Conservation (phyloP, 352 stramenopile genomes). For the Achlya hypogyna region DNA sequence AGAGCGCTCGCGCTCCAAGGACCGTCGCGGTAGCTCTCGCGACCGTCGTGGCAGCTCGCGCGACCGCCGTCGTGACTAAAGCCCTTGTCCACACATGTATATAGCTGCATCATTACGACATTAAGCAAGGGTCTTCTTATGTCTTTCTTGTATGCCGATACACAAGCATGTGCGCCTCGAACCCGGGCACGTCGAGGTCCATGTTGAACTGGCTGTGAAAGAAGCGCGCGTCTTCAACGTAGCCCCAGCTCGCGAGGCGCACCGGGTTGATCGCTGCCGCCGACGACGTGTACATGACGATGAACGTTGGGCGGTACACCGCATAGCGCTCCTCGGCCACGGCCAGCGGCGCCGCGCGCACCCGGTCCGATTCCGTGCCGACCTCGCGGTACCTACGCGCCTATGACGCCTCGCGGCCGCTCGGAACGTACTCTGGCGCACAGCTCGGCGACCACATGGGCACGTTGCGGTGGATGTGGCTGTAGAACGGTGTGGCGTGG, state of each 20-base stretch:
- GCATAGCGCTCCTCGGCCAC: conserved; percentile 25
- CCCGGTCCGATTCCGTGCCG: conserved; percentile 57
- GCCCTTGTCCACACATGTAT: background rate
- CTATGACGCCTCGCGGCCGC: background rate
- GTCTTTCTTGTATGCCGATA: conserved; percentile 20
- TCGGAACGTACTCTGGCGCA: conserved; percentile 44
- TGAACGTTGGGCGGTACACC: conserved; percentile 41
- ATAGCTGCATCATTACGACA: background rate
- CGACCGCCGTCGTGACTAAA: background rate
- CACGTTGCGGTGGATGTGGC: conserved; percentile 71
- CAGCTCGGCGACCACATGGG: conserved; percentile 83
- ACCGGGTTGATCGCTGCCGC: conserved; percentile 32
- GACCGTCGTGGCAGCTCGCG: conserved; percentile 7
- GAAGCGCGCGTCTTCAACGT: conserved; percentile 46
- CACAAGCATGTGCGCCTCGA: conserved; percentile 55
- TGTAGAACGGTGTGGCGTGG: conserved; percentile 83
- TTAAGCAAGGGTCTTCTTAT: background rate
- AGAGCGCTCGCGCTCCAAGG: background rate
- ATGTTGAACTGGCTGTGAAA: conserved; percentile 59
- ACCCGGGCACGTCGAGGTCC: conserved; percentile 51
- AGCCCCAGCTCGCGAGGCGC: conserved; percentile 37
- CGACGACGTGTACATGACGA: conserved; percentile 57
- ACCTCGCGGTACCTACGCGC: conserved; percentile 44
- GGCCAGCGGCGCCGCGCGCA: conserved; percentile 40
- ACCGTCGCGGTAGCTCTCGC: conserved; percentile 11